Evolutionary conservation across 331 rosid genomes (phyloP).

Genomic region (Saraca asoca): DNA sequence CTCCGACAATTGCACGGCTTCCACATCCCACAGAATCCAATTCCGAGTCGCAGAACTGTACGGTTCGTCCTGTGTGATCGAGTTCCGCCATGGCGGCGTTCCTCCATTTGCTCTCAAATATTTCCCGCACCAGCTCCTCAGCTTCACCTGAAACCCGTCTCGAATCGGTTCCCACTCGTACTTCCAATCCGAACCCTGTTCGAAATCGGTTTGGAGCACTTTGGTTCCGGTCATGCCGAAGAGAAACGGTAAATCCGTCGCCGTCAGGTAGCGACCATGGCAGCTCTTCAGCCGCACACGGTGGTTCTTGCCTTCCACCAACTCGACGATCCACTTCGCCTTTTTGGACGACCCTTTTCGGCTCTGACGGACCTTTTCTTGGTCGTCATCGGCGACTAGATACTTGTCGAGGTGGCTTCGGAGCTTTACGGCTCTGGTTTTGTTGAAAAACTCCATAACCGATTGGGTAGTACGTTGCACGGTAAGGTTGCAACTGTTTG

Average conservation of each 20-base stretch:
- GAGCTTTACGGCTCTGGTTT: conserved; percentile 48
- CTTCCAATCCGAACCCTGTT: conserved; percentile 29
- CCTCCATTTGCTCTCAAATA: conserved; percentile 72
- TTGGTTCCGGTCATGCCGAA: conserved; percentile 65
- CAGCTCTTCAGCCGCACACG: conserved; percentile 57
- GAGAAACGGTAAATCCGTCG: conserved; percentile 52
- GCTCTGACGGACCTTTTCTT: conserved; percentile 54
- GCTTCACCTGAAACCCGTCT: conserved; percentile 59
- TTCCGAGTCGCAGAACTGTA: conserved; percentile 39
- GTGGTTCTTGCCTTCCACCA: conserved; percentile 37
- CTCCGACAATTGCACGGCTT: conserved; percentile 34
- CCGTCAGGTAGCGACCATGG: conserved; percentile 61
- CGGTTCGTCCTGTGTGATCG: conserved; percentile 75
- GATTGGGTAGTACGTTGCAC: no score
- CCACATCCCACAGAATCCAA: conserved; percentile 79
- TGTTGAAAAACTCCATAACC: conserved; percentile 60
- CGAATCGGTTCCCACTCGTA: conserved; percentile 67
- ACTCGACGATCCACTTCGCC: conserved; percentile 67
- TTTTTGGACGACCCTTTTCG: conserved; percentile 44
- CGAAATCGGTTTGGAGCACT: conserved; percentile 41
- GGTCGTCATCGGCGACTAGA: conserved; percentile 56
- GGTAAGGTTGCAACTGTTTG: no score
- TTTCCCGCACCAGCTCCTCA: conserved; percentile 60
- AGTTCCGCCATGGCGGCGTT: conserved; percentile 77
- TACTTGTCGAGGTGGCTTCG: conserved; percentile 72